Evolutionary conservation across 257 asterid species (phyloP).

Genomic region (Paulownia fortunei): DNA sequence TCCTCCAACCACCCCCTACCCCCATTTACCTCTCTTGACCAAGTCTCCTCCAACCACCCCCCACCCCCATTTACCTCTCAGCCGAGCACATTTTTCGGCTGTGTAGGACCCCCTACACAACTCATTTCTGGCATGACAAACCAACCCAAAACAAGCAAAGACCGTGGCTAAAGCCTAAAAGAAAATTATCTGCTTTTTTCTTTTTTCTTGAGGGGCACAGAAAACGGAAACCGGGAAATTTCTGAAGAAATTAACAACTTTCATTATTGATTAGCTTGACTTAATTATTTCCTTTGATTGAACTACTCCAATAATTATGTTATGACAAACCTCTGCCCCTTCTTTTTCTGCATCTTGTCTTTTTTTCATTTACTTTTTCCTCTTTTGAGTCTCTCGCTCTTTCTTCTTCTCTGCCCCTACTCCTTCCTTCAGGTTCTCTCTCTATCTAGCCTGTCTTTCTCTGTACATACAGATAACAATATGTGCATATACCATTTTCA

Average conservation of each 20-base stretch:
- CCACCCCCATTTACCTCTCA: background rate
- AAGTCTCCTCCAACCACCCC: background rate
- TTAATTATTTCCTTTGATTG: conserved; percentile 30
- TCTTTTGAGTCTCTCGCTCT: conserved; percentile 11
- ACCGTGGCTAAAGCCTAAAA: background rate
- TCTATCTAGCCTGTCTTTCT: conserved; percentile 16
- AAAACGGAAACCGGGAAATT: background rate
- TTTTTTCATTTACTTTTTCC: conserved; percentile 6
- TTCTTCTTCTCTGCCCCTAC: conserved; percentile 12
- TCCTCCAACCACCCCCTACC: too few species aligned
- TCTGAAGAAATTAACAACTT: conserved; percentile 1
- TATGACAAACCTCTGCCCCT: conserved; percentile 9
- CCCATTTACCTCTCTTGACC: too few species aligned
- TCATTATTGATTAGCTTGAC: conserved; percentile 39
- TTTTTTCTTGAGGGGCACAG: background rate
- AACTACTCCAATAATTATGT: conserved; percentile 39
- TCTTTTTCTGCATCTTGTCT: conserved; percentile 24
- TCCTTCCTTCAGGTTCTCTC: conserved; percentile 35
- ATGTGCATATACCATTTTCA: conserved; percentile 13
- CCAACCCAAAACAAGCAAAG: background rate
- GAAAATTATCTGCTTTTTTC: background rate
- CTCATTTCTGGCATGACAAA: conserved; percentile 29
- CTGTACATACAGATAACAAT: background rate
- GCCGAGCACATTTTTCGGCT: conserved; percentile 8
- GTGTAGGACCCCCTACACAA: background rate